These are phyloP conservation scores for Ceratopteris richardii DNA, from an alignment of 75 land plant genomes.

Conservation along the genomic window DNA sequence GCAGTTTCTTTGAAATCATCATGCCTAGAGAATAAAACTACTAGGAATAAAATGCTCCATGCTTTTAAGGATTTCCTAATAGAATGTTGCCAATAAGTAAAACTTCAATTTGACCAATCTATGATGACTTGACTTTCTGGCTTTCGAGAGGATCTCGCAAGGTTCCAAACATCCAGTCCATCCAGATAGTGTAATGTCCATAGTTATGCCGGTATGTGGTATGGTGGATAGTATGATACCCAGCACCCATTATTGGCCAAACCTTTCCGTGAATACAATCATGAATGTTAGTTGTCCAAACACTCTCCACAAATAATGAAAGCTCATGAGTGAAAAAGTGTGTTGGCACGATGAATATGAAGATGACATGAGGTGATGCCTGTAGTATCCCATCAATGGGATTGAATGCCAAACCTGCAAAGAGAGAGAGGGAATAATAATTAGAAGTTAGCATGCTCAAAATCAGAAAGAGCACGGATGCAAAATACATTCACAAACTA, in stretches of 20 bases:
- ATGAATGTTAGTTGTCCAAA: conserved; percentile 97
- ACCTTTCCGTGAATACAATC: conserved; percentile 83
- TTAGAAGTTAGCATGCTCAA: neutral
- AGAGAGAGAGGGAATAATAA: neutral
- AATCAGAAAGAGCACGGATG: neutral
- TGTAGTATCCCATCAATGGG: conserved; percentile 91
- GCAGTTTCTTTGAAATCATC: too few species aligned
- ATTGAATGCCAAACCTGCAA: conserved; percentile 86
- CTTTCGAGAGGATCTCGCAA: conserved; percentile 24
- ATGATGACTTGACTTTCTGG: conserved; percentile 2
- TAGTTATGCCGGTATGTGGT: conserved; percentile 91
- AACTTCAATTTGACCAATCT: neutral
- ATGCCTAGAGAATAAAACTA: too few species aligned
- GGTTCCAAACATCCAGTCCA: conserved; percentile 94
- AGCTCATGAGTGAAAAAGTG: conserved; percentile 69
- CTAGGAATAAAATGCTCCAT: too few species aligned
- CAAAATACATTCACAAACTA: too few species aligned
- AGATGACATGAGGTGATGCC: conserved; percentile 75
- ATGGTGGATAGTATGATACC: conserved; percentile 90
- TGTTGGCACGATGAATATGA: conserved; percentile 64
- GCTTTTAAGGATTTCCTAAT: too few species aligned
- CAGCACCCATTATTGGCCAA: conserved; percentile 97
- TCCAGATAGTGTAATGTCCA: conserved; percentile 43
- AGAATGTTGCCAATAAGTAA: too few species aligned
- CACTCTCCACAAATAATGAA: conserved; percentile 59